A percentile compares a stretch with the other conserved stretches of the same genome.
Evolutionary conservation across 805 yeast genomes (phyloP).

Genomic region (Starmerella asiatica): DNA sequence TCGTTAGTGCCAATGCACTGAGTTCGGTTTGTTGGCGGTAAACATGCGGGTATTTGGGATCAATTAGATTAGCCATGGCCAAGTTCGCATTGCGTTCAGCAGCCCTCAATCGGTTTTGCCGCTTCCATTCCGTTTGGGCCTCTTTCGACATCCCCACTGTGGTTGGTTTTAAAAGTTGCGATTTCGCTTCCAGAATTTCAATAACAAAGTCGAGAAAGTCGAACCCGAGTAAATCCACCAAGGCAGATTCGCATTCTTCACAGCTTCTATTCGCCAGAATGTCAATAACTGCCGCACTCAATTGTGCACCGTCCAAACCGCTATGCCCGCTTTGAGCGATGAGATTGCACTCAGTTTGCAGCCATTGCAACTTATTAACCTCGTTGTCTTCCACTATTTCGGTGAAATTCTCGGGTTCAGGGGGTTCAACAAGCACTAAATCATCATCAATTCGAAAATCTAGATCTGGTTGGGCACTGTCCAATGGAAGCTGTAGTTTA

Average conservation of each 20-base stretch:
- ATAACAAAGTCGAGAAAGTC: slow-evolving; percentile 74
- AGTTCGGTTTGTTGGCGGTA: slow-evolving; percentile 57
- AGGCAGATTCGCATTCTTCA: slow-evolving; percentile 51
- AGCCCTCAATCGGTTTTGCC: slow-evolving; percentile 10
- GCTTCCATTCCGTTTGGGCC: slow-evolving; percentile 15
- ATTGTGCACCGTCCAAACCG: slow-evolving; percentile 8
- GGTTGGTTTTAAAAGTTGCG: slow-evolving; percentile 1
- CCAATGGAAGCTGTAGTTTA: neutral
- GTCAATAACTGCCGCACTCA: slow-evolving; percentile 5
- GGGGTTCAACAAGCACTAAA: slow-evolving; percentile 3
- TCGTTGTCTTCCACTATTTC: neutral
- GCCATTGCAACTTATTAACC: slow-evolving; percentile 6
- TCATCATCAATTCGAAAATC: slow-evolving; percentile 17
- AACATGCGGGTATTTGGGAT: slow-evolving; percentile 71
- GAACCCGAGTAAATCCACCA: slow-evolving; percentile 73
- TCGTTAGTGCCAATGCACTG: slow-evolving; percentile 60
- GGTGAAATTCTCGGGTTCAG: slow-evolving; percentile 2
- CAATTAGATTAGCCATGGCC: slow-evolving; percentile 25
- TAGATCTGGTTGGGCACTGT: neutral
- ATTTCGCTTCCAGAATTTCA: slow-evolving; percentile 36
- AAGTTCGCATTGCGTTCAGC: slow-evolving; percentile 19
- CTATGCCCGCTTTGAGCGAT: slow-evolving; percentile 5
- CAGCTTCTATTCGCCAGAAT: slow-evolving; percentile 28
- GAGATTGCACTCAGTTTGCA: slow-evolving; percentile 5
- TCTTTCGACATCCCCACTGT: slow-evolving; percentile 7